Base-by-base conservation (phyloP, 768 basidiomycete genomes). In the Lentinus tigrinus region DNA sequence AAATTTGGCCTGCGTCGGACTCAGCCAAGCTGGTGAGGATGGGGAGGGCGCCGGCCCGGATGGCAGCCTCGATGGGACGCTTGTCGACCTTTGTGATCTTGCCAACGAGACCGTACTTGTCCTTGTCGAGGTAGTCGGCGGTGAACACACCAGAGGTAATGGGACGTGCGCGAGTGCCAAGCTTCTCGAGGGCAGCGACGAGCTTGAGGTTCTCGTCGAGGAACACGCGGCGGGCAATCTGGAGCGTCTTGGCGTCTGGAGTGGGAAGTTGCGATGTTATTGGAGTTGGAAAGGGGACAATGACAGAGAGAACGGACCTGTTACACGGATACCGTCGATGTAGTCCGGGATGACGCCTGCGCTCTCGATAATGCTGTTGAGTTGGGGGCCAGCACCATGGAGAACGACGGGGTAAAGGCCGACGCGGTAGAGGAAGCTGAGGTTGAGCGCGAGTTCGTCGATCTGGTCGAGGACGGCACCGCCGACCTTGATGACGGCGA, bases 111-210 rank as follows among this genome's bases (percentile, higher is more conserved):
- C 91, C 91, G 70, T 98, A 99, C 74, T 96, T 98, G 39, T 87
- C 84, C 69, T 91, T 84, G 78, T 98, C 95, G 62, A 98, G 89
- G 75, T 93, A 96, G 69, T 95, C 93, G 52, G 96, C 96, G 19
- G 92, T 92, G 78, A 99, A 99, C 63, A 99, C 95, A 26, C 97
- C 97, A 17, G 93, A 95, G 27, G 93, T 97, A 71, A 99, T 98
- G 21, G 97, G 97, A 24, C 97, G 90, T 21, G 97, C 96, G 58
- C 97, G 91, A 6, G 96, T 96, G 52, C 97, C 97, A 44, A 98
- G 87, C 64, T 86, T 86, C 74, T 99, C 97, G 57, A 99, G 84
- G 0, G 95, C 94, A 24, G 81, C 84, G 24, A 98, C 95, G 61
- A 99, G 89, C 70, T 91, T 93, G 65, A 98, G 80, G 74, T 99